A percentile compares a stretch with the other conserved stretches of the same genome.
phyloP scores from a whole-genome alignment of 371 early-diverging fungal species.

The Zychaea mexicana region DNA sequence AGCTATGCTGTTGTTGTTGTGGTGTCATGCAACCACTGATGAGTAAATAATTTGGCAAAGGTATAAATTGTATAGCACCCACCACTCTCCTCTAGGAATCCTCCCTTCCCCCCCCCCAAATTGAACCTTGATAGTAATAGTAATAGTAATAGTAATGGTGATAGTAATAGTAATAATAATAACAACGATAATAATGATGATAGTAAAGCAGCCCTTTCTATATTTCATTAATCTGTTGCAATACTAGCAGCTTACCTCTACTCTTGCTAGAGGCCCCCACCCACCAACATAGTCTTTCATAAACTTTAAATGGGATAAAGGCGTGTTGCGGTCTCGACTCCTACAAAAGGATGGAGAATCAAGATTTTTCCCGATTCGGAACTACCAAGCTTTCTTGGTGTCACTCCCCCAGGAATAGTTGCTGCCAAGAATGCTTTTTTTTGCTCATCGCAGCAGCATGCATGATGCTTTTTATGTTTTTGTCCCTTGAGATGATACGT shows the following conservation, averaged over 20 bases:
- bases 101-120: background rate
- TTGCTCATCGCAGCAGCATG: constrained; percentile 5
- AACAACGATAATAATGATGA: too few species aligned
- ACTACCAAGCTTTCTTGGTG: constrained; percentile 2
- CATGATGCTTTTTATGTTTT: constrained; percentile 1
- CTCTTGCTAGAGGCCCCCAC: too few species aligned
- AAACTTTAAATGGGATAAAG: constrained; percentile 4
- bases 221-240: background rate
- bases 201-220: too few species aligned
- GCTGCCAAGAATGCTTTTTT: constrained; percentile 14
- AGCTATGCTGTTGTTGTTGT: too few species aligned
- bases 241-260: too few species aligned
- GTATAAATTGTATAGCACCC: too few species aligned
- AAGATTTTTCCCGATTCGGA: constrained; percentile 3
- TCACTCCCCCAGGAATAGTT: constrained; percentile 3
- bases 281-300: background rate
- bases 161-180: too few species aligned
- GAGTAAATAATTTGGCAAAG: background rate
- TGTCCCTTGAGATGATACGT: constrained; percentile 3
- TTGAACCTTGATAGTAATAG: background rate
- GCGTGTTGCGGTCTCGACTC: constrained; percentile 10
- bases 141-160: too few species aligned
- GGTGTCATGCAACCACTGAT: background rate
- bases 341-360: background rate
- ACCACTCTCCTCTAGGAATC: background rate